Percentiles rank a stretch among this genome's conserved stretches.
phyloP scores from a whole-genome alignment of 768 basidiomycete genomes.

The Mycena vitilis region DNA sequence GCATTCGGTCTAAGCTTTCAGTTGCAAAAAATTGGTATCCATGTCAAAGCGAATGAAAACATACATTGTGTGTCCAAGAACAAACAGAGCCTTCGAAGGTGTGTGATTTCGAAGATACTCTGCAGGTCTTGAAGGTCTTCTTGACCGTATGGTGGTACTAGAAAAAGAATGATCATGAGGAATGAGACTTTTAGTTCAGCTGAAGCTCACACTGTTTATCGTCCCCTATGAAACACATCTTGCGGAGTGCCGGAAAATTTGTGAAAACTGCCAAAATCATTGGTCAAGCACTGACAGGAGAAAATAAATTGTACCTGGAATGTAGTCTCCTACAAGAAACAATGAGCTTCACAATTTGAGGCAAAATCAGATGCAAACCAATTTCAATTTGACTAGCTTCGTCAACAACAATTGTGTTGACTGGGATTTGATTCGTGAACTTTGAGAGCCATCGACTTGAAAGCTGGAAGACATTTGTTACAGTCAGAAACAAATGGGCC shows the following conservation, averaged over 20 bases:
- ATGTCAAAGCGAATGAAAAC: constrained; percentile 2
- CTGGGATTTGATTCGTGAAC: constrained; percentile 52
- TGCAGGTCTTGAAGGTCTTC: constrained; percentile 72
- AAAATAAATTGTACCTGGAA: constrained; percentile 22
- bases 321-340: constrained; percentile 33
- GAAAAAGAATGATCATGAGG: constrained; percentile 21
- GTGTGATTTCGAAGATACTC: constrained; percentile 82
- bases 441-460: constrained; percentile 51
- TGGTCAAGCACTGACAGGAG: not conserved
- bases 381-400: constrained; percentile 77
- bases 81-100: constrained; percentile 60
- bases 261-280: constrained; percentile 46
- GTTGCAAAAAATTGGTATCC: not conserved
- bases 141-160: constrained; percentile 86
- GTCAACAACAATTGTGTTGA: constrained; percentile 68
- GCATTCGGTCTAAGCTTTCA: constrained; percentile 77
- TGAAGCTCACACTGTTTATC: constrained; percentile 68
- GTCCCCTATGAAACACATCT: constrained; percentile 74
- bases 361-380: constrained; percentile 57
- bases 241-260: constrained; percentile 56
- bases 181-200: not conserved
- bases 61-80: constrained; percentile 84
- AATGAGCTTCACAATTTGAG: not conserved
- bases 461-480: constrained; percentile 44
- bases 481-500: not conserved